Percentiles rank a stretch among this genome's conserved stretches.
phyloP scores from a whole-genome alignment of 192 early-diverging fungal genomes.

The Phlyctochytrium arcticum region DNA sequence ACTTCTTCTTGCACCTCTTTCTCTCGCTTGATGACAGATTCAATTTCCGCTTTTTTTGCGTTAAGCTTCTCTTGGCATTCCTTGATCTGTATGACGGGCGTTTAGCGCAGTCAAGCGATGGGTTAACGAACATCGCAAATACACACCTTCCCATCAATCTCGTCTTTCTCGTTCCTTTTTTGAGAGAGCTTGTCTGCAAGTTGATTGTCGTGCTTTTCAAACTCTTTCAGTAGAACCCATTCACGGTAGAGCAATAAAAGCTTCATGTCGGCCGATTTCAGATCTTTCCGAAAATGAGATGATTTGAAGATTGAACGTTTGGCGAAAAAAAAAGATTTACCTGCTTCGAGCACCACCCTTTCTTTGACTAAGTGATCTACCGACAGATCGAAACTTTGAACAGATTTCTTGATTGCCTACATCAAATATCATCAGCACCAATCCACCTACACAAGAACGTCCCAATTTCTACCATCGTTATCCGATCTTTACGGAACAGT shows the following conservation, averaged over 20 bases:
- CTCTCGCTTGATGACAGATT: slow-evolving; percentile 44
- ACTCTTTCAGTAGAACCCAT: slow-evolving; percentile 64
- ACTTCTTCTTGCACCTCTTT: slow-evolving; percentile 55
- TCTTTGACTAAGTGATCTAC: slow-evolving; percentile 43
- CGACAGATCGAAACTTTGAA: slow-evolving; percentile 42
- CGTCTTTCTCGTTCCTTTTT: slow-evolving; percentile 51
- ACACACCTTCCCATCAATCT: slow-evolving; percentile 49
- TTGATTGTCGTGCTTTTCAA: slow-evolving; percentile 57
- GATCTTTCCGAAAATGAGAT: slow-evolving; percentile 28
- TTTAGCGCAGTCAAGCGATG: not conserved
- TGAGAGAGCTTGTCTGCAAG: slow-evolving; percentile 49
- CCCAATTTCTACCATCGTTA: too few species aligned
- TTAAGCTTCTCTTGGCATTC: slow-evolving; percentile 62
- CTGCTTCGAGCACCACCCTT: slow-evolving; percentile 49
- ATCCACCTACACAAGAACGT: too few species aligned
- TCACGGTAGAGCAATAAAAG: slow-evolving; percentile 56
- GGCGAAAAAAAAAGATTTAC: slow-evolving; percentile 15
- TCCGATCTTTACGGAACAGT: slow-evolving; percentile 25
- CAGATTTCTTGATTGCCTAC: slow-evolving; percentile 14
- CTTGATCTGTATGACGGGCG: slow-evolving; percentile 35
- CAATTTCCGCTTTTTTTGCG: slow-evolving; percentile 55
- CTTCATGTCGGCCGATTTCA: slow-evolving; percentile 59
- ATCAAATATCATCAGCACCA: not conserved
- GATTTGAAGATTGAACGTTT: not conserved
- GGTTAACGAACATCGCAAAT: not conserved